Base-by-base conservation (phyloP, 192 early-diverging fungal species). In the Backusella morwellensis region DNA sequence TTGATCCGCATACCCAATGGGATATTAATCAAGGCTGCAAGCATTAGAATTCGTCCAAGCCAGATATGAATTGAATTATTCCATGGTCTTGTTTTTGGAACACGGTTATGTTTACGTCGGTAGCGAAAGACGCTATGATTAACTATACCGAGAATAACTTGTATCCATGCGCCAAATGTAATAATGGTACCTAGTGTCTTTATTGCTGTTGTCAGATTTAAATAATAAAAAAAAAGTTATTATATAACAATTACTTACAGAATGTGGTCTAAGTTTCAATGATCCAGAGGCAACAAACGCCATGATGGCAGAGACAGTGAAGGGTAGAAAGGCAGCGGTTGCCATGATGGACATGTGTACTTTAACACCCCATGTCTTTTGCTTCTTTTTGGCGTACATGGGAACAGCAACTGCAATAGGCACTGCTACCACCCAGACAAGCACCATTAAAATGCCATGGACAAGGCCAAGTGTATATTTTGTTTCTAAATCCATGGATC, bases 1-100 rank as follows among this genome's bases (percentile, higher is more conserved):
- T 77, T 77, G 12, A 77, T 77, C 5, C 68, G 36, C 75, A 77
- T 77, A 14, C 75, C 68, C 38, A 77, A 38, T 6, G 68, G 44
- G 2, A 77, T 77, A 38, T 66, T 77, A 41, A 77, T n/a, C 32
- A 71, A 15, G 7, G 75, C 75, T 6, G 69, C 17, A 0, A 70
- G 8, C 66, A 69, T 26, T 19, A 77, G 34, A 17, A 56, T 9
- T 32, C 75, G 44, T 17, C 68, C 75, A 35, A 77, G 23, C 75
- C 68, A 77, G 32, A 77, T 71, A 70, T 77, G 75, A 23, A 71
- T 35, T 6, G 34, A 21, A 36, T 77, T 77, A 17, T 77, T 66
- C 75, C 68, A 77, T 32, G 75, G 75, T 21, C 68, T 42, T 36
- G 8, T 47, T 26, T 12, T 26, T 17, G 75, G 75, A 0, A 76